These are phyloP conservation scores for Eucalyptus cloeziana DNA, from an alignment of 345 rosid genomes.

Conservation along the genomic window DNA sequence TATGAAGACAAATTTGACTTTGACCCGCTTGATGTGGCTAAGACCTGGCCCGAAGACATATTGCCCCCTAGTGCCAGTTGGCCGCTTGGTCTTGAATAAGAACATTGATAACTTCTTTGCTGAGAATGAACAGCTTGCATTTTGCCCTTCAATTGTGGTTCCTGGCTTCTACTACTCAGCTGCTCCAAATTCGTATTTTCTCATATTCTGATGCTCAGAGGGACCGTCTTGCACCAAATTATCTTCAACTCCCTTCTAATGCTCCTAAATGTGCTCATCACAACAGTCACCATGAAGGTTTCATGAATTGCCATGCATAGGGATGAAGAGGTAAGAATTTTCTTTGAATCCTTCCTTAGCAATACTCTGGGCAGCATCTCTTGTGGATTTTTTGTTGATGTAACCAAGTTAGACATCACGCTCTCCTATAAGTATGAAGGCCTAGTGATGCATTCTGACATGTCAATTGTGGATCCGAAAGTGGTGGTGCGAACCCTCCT, in stretches of 20 bases:
- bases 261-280: slow-evolving; percentile 64
- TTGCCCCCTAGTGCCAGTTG: no score
- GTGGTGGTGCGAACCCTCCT: background rate
- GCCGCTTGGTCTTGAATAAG: no score
- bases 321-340: slow-evolving; percentile 66
- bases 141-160: no score
- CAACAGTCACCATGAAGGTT: slow-evolving; percentile 87
- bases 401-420: background rate
- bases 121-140: no score
- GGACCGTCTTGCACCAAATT: no score
- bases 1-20: no score
- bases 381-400: background rate
- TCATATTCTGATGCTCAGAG: no score
- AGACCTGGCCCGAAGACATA: background rate
- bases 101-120: no score
- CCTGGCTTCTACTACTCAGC: no score
- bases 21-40: no score
- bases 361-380: background rate
- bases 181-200: no score
- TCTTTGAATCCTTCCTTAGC: background rate
- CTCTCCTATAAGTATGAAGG: background rate
- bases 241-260: no score
- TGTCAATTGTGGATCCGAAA: background rate
- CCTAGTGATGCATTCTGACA: background rate
- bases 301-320: slow-evolving; percentile 87